Evolutionary conservation across 139 green algal genomes (phyloP).

Genomic region (Chlorokybus atmophyticus): DNA sequence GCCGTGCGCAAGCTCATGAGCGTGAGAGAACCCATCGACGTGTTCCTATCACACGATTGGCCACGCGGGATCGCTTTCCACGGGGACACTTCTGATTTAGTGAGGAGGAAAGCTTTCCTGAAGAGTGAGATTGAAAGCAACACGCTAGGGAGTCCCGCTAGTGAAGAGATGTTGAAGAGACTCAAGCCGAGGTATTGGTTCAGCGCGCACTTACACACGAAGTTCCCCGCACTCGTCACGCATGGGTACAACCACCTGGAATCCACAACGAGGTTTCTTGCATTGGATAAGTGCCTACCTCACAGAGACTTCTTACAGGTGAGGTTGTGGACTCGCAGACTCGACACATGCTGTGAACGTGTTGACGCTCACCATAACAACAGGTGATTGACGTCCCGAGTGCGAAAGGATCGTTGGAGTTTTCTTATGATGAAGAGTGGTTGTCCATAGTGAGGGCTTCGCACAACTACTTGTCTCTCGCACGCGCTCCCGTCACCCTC

Average conservation of each 20-base stretch:
- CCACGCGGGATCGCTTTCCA: constrained; percentile 63
- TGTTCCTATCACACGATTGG: constrained; percentile 97
- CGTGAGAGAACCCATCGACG: constrained; percentile 54
- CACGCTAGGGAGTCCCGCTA: constrained; percentile 28
- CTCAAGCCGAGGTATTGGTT: constrained; percentile 88
- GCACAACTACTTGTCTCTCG: constrained; percentile 6
- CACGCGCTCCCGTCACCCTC: too few relatives aligned
- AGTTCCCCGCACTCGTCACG: constrained; percentile 74
- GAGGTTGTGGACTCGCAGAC: background rate
- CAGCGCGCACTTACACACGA: constrained; percentile 85
- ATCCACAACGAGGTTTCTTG: constrained; percentile 68
- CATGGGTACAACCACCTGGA: constrained; percentile 31
- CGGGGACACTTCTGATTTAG: constrained; percentile 60
- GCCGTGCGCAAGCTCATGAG: constrained; percentile 61
- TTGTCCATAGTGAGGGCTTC: constrained; percentile 61
- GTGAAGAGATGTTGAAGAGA: constrained; percentile 21
- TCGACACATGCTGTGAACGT: background rate
- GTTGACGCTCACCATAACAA: background rate
- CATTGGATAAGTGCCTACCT: constrained; percentile 95
- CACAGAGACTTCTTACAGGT: constrained; percentile 83
- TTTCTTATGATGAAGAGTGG: constrained; percentile 91
- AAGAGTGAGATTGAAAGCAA: constrained; percentile 37
- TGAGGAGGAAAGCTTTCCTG: constrained; percentile 74
- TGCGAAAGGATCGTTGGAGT: constrained; percentile 35
- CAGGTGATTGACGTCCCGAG: constrained; percentile 59